phyloP scores from a whole-genome alignment of 495 filamentous ascomycete genomes.

The Staphylotrichum longicolle region DNA sequence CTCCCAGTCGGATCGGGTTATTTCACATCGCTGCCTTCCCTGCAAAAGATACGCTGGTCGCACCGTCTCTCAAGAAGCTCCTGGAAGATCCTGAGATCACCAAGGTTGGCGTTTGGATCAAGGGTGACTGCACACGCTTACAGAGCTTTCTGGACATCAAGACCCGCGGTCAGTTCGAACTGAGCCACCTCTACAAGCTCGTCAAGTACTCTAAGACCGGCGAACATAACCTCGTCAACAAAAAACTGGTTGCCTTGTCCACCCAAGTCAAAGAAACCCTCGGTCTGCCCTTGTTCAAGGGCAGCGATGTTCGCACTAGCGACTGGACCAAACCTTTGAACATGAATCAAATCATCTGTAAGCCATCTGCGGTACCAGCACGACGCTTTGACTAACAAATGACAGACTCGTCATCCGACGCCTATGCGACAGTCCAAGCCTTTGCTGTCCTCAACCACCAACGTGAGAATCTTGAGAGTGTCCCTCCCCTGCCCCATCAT shows the following conservation, averaged over 20 bases:
- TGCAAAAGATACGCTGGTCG: slow-evolving; percentile 57
- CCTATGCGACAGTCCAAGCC: slow-evolving; percentile 75
- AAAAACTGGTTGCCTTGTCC: slow-evolving; percentile 61
- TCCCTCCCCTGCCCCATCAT: slow-evolving; percentile 64
- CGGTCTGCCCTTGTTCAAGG: slow-evolving; percentile 75
- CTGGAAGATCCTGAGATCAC: slow-evolving; percentile 67
- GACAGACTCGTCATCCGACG: slow-evolving; percentile 76
- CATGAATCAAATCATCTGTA: slow-evolving; percentile 70
- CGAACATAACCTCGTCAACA: slow-evolving; percentile 58
- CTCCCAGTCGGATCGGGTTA: slow-evolving; percentile 71
- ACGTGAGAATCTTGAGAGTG: slow-evolving; percentile 60
- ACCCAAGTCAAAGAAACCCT: slow-evolving; percentile 69
- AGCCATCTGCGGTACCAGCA: slow-evolving; percentile 28
- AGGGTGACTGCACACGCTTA: slow-evolving; percentile 70
- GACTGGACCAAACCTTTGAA: slow-evolving; percentile 66
- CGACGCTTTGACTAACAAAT: slow-evolving; percentile 12
- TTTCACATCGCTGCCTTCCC: slow-evolving; percentile 72
- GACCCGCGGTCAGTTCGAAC: slow-evolving; percentile 66
- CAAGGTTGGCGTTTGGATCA: slow-evolving; percentile 76
- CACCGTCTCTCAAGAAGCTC: slow-evolving; percentile 65
- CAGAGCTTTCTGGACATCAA: slow-evolving; percentile 63
- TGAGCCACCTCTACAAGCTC: slow-evolving; percentile 76
- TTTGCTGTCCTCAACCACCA: slow-evolving; percentile 67
- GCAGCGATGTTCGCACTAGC: slow-evolving; percentile 60
- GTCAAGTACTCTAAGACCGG: slow-evolving; percentile 57